phyloP scores from a whole-genome alignment of 441 rosid species.

The Adansonia madagascariensis region DNA sequence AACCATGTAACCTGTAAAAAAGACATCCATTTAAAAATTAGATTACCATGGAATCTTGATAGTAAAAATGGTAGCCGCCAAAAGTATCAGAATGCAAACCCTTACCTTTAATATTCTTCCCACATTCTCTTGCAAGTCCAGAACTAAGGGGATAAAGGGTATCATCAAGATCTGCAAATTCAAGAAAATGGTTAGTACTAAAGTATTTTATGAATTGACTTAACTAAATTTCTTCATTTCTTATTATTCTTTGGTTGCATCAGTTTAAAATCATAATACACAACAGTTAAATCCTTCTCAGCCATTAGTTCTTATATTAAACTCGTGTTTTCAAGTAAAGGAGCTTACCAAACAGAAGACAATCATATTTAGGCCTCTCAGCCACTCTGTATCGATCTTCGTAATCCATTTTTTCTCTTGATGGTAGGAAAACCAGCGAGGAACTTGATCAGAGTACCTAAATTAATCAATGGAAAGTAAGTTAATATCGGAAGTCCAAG shows the following conservation, averaged over 20 bases:
- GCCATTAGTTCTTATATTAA: not conserved
- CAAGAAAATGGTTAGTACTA: not conserved
- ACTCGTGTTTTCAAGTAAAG: not conserved
- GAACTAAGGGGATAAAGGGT: constrained; percentile 84
- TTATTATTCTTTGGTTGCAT: too few species aligned
- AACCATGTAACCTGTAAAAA: constrained; percentile 72
- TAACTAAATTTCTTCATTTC: too few species aligned
- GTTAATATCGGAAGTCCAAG: constrained; percentile 26
- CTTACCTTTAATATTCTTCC: constrained; percentile 78
- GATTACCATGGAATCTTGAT: not conserved
- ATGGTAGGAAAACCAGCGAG: not conserved
- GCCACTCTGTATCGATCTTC: constrained; percentile 46
- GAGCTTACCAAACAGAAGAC: constrained; percentile 80
- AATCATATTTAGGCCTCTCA: constrained; percentile 61
- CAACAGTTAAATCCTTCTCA: not conserved
- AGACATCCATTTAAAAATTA: not conserved
- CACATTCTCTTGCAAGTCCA: constrained; percentile 68
- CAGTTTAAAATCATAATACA: not conserved
- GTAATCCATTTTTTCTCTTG: constrained; percentile 54
- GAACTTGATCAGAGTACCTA: constrained; percentile 37
- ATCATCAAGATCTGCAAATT: constrained; percentile 81
- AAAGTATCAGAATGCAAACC: not conserved
- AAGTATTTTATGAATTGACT: too few species aligned
- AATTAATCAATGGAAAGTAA: constrained; percentile 25
- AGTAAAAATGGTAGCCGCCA: too few species aligned